These are phyloP conservation scores for Blastobotrys terrestris DNA, from an alignment of 805 yeast genomes.

Conservation along the genomic window DNA sequence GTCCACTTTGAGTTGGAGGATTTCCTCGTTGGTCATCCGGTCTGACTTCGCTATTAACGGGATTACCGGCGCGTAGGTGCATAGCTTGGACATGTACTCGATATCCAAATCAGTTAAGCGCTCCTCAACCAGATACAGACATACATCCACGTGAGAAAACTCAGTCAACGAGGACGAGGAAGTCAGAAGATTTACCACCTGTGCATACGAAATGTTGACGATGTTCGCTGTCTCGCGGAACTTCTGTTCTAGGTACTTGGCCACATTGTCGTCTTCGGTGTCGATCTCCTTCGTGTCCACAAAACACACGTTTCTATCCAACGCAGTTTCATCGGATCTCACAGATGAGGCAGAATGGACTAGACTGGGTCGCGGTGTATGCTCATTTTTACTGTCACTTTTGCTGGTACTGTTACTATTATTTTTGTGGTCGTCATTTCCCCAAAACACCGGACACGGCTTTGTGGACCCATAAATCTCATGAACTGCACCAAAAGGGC, in stretches of 20 bases:
- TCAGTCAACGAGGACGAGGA: slow-evolving; percentile 19
- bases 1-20: slow-evolving; percentile 13
- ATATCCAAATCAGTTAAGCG: slow-evolving; percentile 17
- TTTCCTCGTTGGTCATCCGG: slow-evolving; percentile 8
- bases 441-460: slow-evolving; percentile 20
- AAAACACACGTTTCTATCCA: slow-evolving; percentile 22
- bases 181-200: slow-evolving; percentile 14
- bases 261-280: slow-evolving; percentile 13
- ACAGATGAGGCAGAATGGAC: slow-evolving; percentile 14
- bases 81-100: slow-evolving; percentile 15
- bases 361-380: slow-evolving; percentile 10
- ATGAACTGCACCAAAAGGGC: slow-evolving; percentile 1
- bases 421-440: neutral
- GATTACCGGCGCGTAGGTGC: slow-evolving; percentile 19
- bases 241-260: slow-evolving; percentile 19
- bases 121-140: slow-evolving; percentile 18
- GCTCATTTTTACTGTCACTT: neutral
- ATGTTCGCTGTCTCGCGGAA: slow-evolving; percentile 19
- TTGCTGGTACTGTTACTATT: neutral
- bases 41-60: slow-evolving; percentile 22
- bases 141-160: slow-evolving; percentile 22
- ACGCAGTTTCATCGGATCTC: slow-evolving; percentile 11
- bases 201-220: slow-evolving; percentile 19
- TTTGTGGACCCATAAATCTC: slow-evolving; percentile 22
- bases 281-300: slow-evolving; percentile 20